A percentile compares a stretch with the other conserved stretches of the same genome.
These are phyloP conservation scores for Aspergillus wentii DNA, from an alignment of 495 filamentous ascomycete genomes.

Conservation along the genomic window DNA sequence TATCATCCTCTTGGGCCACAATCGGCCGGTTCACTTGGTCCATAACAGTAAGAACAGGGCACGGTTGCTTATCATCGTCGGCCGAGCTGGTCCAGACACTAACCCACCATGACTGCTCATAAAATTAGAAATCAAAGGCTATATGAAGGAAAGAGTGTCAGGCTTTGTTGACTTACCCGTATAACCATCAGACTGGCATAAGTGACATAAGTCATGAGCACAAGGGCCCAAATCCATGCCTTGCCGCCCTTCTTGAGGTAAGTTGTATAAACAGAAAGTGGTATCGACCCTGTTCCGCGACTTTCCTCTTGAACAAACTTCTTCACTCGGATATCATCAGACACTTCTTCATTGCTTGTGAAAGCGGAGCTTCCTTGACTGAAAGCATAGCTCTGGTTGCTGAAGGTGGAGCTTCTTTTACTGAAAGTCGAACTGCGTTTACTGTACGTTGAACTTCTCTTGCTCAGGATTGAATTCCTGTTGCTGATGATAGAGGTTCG, in stretches of 20 bases:
- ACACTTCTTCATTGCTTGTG: background rate
- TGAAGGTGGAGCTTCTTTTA: background rate
- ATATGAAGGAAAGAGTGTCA: background rate
- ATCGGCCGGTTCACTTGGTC: constrained; percentile 2
- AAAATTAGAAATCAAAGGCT: constrained; percentile 8
- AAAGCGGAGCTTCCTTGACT: background rate
- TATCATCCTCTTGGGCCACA: constrained; percentile 1
- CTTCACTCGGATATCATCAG: constrained; percentile 12
- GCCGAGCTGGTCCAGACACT: constrained; percentile 55
- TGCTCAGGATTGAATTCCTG: no score
- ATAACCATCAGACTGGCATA: constrained; percentile 48
- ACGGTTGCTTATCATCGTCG: background rate
- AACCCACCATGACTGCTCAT: constrained; percentile 59
- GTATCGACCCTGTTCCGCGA: constrained; percentile 59
- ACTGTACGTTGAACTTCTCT: background rate
- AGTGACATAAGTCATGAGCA: constrained; percentile 45
- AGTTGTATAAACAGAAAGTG: constrained; percentile 52
- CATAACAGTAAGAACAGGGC: background rate
- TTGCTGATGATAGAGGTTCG: no score
- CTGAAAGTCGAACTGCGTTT: background rate
- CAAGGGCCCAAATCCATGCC: constrained; percentile 52
- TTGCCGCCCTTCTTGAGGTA: constrained; percentile 64
- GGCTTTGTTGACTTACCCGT: constrained; percentile 33
- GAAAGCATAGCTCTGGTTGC: background rate
- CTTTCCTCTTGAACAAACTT: constrained; percentile 68